Evolutionary conservation across 768 basidiomycete species (phyloP).

Genomic region (Rubroboletus satanas): DNA sequence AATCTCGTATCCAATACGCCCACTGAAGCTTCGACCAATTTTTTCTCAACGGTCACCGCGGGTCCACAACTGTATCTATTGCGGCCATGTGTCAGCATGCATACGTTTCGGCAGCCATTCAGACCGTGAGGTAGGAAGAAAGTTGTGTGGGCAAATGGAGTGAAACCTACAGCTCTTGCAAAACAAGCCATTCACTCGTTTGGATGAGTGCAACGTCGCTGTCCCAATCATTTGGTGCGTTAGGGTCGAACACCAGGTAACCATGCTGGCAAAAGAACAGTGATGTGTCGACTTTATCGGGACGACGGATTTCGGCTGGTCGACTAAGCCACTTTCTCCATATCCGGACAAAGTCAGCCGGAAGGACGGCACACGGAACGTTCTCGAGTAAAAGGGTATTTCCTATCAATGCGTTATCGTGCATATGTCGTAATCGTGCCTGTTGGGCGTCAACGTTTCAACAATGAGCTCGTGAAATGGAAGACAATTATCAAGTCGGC

Average conservation of each 20-base stretch:
- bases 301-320: conserved; percentile 53
- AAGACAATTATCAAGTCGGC: conserved; percentile 1
- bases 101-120: conserved; percentile 3
- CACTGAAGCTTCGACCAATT: conserved; percentile 20
- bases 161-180: conserved; percentile 53
- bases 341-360: conserved; percentile 54
- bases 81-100: conserved; percentile 17
- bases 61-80: conserved; percentile 57
- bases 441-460: conserved; percentile 23
- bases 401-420: conserved; percentile 49
- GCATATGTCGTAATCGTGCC: conserved; percentile 63
- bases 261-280: conserved; percentile 66
- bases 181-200: conserved; percentile 59
- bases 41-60: conserved; percentile 46
- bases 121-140: conserved; percentile 6
- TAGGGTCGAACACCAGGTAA: conserved; percentile 63
- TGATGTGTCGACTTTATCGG: conserved; percentile 58
- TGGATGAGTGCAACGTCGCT: conserved; percentile 53
- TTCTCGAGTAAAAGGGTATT: conserved; percentile 45
- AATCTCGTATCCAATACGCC: conserved; percentile 37
- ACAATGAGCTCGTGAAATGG: conserved; percentile 19
- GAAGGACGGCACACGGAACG: conserved; percentile 54
- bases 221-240: conserved; percentile 54
- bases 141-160: not conserved
- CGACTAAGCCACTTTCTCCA: conserved; percentile 71